Percentiles rank a stretch among this genome's conserved stretches.
These are phyloP conservation scores for Pyrenochaeta sp. DNA, from an alignment of 2,329 filamentous ascomycete species.

Conservation along the genomic window DNA sequence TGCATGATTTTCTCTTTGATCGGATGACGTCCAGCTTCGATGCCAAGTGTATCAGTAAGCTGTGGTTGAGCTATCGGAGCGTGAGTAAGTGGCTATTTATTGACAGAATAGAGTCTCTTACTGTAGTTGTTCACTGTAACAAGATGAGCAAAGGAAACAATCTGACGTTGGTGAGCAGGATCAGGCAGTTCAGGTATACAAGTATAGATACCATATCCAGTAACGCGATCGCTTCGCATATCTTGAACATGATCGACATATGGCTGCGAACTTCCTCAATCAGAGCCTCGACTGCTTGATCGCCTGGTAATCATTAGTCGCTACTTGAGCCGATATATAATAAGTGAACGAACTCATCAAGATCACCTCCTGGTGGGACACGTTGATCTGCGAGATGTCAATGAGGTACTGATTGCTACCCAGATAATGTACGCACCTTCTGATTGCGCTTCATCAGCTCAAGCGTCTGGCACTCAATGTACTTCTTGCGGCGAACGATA, in stretches of 20 bases:
- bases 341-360: constrained; percentile 66
- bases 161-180: constrained; percentile 20
- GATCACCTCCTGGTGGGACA: constrained; percentile 84
- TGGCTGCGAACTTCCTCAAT: constrained; percentile 75
- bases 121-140: constrained; percentile 71
- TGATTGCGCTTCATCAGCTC: constrained; percentile 80
- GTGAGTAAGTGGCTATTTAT: constrained; percentile 9
- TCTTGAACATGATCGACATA: constrained; percentile 77
- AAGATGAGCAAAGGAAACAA: constrained; percentile 62
- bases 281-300: constrained; percentile 76
- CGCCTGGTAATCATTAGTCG: constrained; percentile 50
- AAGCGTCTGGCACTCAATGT: constrained; percentile 87
- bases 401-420: not conserved
- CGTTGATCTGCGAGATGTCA: constrained; percentile 67
- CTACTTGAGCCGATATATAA: not conserved
- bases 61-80: constrained; percentile 67
- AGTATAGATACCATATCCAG: constrained; percentile 75
- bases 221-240: constrained; percentile 86
- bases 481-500: constrained; percentile 73
- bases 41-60: constrained; percentile 71
- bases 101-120: constrained; percentile 13
- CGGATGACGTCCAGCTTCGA: constrained; percentile 79
- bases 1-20: constrained; percentile 77
- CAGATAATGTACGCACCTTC: constrained; percentile 36
- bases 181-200: not conserved